Percentiles rank a stretch among this genome's conserved stretches.
Evolutionary conservation across 345 rosid species (phyloP).

Genomic region (Populus euphratica): DNA sequence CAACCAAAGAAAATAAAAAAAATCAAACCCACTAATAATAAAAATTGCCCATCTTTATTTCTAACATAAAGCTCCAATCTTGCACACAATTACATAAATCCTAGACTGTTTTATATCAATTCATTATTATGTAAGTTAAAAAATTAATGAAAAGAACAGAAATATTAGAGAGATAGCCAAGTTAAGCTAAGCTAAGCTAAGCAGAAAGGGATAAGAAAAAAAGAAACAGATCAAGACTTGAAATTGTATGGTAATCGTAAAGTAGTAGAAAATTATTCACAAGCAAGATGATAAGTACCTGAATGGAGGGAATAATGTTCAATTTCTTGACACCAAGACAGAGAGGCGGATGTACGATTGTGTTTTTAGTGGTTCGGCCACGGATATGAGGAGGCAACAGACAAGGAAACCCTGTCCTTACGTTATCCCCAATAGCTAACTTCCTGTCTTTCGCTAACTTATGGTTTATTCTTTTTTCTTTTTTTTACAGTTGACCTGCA

Average conservation of each 20-base stretch:
- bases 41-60: not conserved
- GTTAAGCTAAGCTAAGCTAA: not conserved
- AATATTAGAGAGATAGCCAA: not conserved
- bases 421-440: constrained; percentile 8
- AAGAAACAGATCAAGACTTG: too few species aligned
- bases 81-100: not conserved
- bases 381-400: not conserved
- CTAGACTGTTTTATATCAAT: not conserved
- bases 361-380: not conserved
- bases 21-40: not conserved
- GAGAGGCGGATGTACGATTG: not conserved
- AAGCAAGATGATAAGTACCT: too few species aligned
- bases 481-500: too few species aligned
- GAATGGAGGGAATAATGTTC: too few species aligned
- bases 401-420: not conserved
- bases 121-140: not conserved
- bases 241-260: not conserved
- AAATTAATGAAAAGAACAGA: not conserved
- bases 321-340: not conserved
- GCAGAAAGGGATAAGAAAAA: not conserved
- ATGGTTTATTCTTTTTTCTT: too few species aligned
- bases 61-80: not conserved
- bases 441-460: not conserved
- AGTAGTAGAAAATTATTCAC: not conserved
- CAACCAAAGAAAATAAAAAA: not conserved